Evolutionary conservation across 768 basidiomycete genomes (phyloP).

Genomic region (Hortiboletus campestris): DNA sequence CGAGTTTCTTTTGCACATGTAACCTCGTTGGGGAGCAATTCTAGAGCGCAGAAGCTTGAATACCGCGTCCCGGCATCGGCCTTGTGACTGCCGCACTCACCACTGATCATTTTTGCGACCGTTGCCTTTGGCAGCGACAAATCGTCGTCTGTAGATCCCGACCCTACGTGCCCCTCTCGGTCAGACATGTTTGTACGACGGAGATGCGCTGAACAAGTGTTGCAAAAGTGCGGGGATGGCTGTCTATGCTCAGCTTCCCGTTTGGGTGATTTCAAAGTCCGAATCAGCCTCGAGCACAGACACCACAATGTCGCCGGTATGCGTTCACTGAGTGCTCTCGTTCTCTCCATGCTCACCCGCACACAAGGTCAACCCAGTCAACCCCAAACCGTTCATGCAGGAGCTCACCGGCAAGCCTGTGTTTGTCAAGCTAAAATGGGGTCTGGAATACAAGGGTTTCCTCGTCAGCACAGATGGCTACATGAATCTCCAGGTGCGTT

Average conservation of each 20-base stretch:
- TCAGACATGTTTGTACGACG: slow-evolving; percentile 70
- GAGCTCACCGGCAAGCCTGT: slow-evolving; percentile 98
- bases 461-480: slow-evolving; percentile 98
- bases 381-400: slow-evolving; percentile 98
- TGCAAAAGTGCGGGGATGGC: neutral
- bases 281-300: slow-evolving; percentile 10
- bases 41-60: slow-evolving; percentile 41
- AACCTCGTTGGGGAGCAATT: slow-evolving; percentile 84
- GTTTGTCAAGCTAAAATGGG: slow-evolving; percentile 96
- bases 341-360: slow-evolving; percentile 7
- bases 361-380: slow-evolving; percentile 81
- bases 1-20: slow-evolving; percentile 94
- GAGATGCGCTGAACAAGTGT: neutral
- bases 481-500: slow-evolving; percentile 93
- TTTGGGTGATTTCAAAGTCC: slow-evolving; percentile 39
- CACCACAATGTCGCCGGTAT: slow-evolving; percentile 20
- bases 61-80: slow-evolving; percentile 1
- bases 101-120: slow-evolving; percentile 94
- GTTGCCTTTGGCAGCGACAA: slow-evolving; percentile 95
- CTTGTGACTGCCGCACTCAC: slow-evolving; percentile 39
- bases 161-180: slow-evolving; percentile 71
- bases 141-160: slow-evolving; percentile 81
- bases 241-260: slow-evolving; percentile 1
- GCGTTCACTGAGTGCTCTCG: neutral
- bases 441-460: slow-evolving; percentile 98